These are phyloP conservation scores for Paxillus ammoniavirescens DNA, from an alignment of 768 basidiomycete species.

Conservation along the genomic window DNA sequence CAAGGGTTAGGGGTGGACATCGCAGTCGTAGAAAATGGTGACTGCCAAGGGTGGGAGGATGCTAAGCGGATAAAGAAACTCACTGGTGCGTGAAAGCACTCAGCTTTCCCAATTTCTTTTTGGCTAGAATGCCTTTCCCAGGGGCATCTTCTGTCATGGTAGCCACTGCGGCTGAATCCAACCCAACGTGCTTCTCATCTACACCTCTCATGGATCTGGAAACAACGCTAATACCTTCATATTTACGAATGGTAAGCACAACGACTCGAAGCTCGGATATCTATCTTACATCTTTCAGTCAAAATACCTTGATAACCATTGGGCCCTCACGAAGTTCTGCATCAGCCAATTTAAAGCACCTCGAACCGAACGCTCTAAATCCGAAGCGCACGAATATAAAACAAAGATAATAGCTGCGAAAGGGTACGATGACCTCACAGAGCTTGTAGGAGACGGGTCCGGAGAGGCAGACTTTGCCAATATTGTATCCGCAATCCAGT, in stretches of 20 bases:
- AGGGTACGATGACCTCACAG: constrained; percentile 51
- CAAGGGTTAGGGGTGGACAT: constrained; percentile 68
- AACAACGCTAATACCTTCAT: constrained; percentile 63
- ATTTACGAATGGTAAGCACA: constrained; percentile 65
- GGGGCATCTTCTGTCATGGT: constrained; percentile 94
- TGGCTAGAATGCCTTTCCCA: constrained; percentile 20
- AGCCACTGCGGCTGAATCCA: constrained; percentile 90
- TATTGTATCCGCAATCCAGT: constrained; percentile 48
- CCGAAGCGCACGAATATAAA: constrained; percentile 55
- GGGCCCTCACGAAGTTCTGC: constrained; percentile 87
- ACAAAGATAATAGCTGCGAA: constrained; percentile 61
- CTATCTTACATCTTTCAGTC: constrained; percentile 41
- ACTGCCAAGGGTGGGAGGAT: constrained; percentile 79
- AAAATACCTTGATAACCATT: constrained; percentile 76
- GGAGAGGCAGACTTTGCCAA: constrained; percentile 62
- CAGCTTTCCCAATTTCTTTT: neutral
- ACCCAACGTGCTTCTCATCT: constrained; percentile 83
- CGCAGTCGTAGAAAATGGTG: constrained; percentile 94
- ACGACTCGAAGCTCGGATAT: neutral
- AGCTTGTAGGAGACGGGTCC: constrained; percentile 51
- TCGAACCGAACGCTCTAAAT: constrained; percentile 54
- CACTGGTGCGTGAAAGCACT: constrained; percentile 55
- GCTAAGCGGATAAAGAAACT: constrained; percentile 68
- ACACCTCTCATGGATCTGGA: constrained; percentile 69
- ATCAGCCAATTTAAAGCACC: constrained; percentile 76